These are phyloP conservation scores for Saxispiralis lemnorum DNA, from an alignment of 495 filamentous ascomycete genomes.

Conservation along the genomic window DNA sequence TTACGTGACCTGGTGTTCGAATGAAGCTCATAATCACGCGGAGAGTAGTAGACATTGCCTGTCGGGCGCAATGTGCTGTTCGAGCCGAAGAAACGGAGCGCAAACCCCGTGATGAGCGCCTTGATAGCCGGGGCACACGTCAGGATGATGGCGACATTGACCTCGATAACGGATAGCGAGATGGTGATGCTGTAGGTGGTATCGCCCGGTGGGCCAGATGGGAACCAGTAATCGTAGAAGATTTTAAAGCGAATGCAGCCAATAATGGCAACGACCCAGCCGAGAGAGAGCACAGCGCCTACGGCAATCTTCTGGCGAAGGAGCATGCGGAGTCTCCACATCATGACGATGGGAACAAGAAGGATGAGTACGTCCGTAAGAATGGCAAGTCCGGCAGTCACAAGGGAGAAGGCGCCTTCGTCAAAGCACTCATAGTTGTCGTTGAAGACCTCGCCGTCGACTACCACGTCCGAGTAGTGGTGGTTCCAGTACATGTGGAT, in stretches of 20 bases:
- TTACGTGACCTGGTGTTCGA: no score
- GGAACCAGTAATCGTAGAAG: conserved; percentile 15
- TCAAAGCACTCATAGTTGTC: conserved; percentile 26
- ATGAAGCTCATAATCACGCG: background rate
- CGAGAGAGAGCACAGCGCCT: conserved; percentile 26
- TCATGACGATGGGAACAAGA: conserved; percentile 31
- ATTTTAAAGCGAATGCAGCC: conserved; percentile 17
- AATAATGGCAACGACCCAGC: conserved; percentile 15
- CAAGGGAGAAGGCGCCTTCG: conserved; percentile 27
- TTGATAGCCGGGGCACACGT: conserved; percentile 16
- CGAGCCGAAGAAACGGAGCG: conserved; percentile 7
- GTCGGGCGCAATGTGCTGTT: background rate
- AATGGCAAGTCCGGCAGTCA: conserved; percentile 28
- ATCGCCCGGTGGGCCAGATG: conserved; percentile 3
- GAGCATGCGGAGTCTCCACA: conserved; percentile 31
- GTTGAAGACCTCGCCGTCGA: conserved; percentile 22
- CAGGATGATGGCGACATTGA: conserved; percentile 15
- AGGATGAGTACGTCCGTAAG: conserved; percentile 33
- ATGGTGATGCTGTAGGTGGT: conserved; percentile 10
- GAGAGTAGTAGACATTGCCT: conserved; percentile 2
- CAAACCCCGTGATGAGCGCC: conserved; percentile 10
- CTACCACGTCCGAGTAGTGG: background rate
- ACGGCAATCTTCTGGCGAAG: conserved; percentile 29
- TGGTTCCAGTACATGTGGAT: conserved; percentile 21
- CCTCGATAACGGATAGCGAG: conserved; percentile 15